Base-by-base conservation (phyloP, 1,139 yeast genomes). In the Zygosaccharomyces sapae region DNA sequence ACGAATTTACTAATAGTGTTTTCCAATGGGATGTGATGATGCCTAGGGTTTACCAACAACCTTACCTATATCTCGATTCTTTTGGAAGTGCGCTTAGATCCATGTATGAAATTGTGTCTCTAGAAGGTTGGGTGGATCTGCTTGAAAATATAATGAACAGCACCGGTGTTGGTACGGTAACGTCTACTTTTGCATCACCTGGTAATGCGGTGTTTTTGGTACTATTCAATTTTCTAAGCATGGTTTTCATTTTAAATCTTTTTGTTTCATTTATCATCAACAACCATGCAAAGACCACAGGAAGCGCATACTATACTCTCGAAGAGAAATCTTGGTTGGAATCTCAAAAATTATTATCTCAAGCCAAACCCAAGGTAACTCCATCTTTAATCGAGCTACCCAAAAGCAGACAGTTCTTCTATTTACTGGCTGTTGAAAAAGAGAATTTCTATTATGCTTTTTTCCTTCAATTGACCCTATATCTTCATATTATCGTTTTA, bases 81-180 rank as follows among this genome's bases (percentile, higher is more conserved):
- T 89, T 88, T 66, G 68, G 79, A 0, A 72, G 77, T 12, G 75
- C 97, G 0, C 72, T 92, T 40, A 72, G 83, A 12, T 73, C 92
- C 0, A 70, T 88, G 36, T 90, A 85, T 64, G 92, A 89, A 59
- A 85, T 90, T 46, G 76, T 89, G 20, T 88, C 97, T 0, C 72
- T 90, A 44, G 97, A 92, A 70, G 98, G 97, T 7, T 92, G 98
- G 97, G 79, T 77, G 0, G 97, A 90, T 63, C 72, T 90, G 22
- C 67, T 90, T 43, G 57, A 71, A 31, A 77, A 86, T 50, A 76
- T 86, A 10, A 84, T 86, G 80, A 76, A 79, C 40, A 83, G 87
- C 47, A 81, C 94, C 0, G 94, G 90, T 0, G 65, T 69, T 0
- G 89, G 89, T 0, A 72, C 83, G 0, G 81, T 81, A 1, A 79